Base-by-base conservation (phyloP, 768 basidiomycete species). In the Suillus subluteus region DNA sequence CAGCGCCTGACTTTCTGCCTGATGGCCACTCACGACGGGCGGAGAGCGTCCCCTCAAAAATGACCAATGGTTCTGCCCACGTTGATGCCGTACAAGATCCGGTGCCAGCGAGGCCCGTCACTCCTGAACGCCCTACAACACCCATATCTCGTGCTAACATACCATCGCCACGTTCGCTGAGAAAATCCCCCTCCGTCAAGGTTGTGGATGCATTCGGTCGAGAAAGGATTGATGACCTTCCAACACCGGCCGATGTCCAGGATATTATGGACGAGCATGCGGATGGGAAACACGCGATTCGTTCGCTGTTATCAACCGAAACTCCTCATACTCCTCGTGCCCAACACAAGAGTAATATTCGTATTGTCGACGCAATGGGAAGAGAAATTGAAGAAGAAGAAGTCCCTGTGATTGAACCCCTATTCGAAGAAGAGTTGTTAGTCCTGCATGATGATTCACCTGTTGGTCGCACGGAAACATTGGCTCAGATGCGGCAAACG, bases 181-280 rank as follows among this genome's bases (percentile, higher is more conserved):
- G 84, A 26, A 86, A 82, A 73, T 81, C 83, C 0, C 82, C 85
- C 7, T 80, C 80, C 59, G 82, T 93, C 43, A 85, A 90, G 32
- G 72, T 92, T n/a, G 78, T 93, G 35, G 91, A 94, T 76, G 89
- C 88, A 9, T 92, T 85, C 73, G 91, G 91, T 11, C 79, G 86
- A 52, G 83, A 87, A 73, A 76, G 78, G 68, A 54, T 61, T 61
- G 59, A 69, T 18, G 67, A 71, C 65, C 67, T 73, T 67, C 55
- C 43, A 12, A 26, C 50, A 54, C 46, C 30, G 23, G 59, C 30
- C 26, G 12, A 63, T 48, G 32, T 21, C 44, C 43, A 43, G 30
- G 38, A 59, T 37, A 58, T 66, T 40, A 32, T 62, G 26, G 70
- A 69, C 54, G 65, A 61, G 23, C 65, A 65, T 30, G 69, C 67